phyloP scores from a whole-genome alignment of 2,329 filamentous ascomycete species.

The Aspergillus udagawae region DNA sequence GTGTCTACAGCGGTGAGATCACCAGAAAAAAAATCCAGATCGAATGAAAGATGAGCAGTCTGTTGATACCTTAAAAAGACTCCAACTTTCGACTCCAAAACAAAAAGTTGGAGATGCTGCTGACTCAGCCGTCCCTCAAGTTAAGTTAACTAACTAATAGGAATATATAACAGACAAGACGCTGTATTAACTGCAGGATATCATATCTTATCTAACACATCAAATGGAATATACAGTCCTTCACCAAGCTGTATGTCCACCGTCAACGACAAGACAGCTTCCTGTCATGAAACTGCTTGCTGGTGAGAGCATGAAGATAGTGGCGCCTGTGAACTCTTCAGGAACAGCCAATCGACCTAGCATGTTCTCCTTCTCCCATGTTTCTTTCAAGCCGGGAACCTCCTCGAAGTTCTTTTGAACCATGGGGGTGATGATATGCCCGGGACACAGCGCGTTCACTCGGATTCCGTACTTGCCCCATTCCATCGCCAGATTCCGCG shows the following conservation, averaged over 20 bases:
- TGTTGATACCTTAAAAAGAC: neutral
- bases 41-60: neutral
- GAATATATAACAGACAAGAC: too few species aligned
- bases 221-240: neutral
- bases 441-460: neutral
- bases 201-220: neutral
- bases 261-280: neutral
- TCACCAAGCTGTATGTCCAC: conserved; percentile 4
- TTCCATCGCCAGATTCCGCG: neutral
- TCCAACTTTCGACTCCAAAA: neutral
- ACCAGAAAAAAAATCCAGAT: neutral
- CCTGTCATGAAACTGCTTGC: conserved; percentile 4
- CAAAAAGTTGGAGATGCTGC: neutral
- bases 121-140: neutral
- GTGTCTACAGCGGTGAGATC: neutral
- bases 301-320: neutral
- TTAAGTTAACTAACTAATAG: too few species aligned
- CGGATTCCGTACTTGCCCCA: neutral
- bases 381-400: conserved; percentile 2
- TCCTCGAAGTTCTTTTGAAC: neutral
- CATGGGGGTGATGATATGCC: neutral
- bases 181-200: neutral
- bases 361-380: conserved; percentile 5
- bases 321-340: conserved; percentile 1
- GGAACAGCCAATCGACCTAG: conserved; percentile 1